These are phyloP conservation scores for Blastobotrys attinorum DNA, from an alignment of 805 yeast genomes.

Conservation along the genomic window DNA sequence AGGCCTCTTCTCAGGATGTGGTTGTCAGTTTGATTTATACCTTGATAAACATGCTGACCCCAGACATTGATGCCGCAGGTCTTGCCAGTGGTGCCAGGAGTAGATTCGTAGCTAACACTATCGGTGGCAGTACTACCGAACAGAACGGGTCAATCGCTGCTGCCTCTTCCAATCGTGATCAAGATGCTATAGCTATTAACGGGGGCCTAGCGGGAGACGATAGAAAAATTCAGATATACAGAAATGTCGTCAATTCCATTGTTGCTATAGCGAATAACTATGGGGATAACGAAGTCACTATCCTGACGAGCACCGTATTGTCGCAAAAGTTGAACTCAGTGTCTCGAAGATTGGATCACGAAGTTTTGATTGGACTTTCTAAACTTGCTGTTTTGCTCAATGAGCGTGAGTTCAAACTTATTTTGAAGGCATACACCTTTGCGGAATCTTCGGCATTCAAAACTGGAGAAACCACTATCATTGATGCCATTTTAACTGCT, in stretches of 20 bases:
- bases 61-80: conserved; percentile 25
- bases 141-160: neutral
- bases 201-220: neutral
- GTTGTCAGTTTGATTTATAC: conserved; percentile 80
- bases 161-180: neutral
- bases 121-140: neutral
- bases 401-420: conserved; percentile 57
- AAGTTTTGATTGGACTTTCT: conserved; percentile 56
- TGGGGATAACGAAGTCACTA: conserved; percentile 63
- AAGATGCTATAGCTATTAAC: conserved; percentile 1
- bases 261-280: conserved; percentile 58
- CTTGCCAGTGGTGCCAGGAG: neutral
- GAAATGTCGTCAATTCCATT: conserved; percentile 62
- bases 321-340: conserved; percentile 59
- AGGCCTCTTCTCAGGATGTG: conserved; percentile 67
- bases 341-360: conserved; percentile 41
- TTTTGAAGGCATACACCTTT: conserved; percentile 50
- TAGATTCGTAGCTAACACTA: neutral
- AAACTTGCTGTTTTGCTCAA: conserved; percentile 54
- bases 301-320: conserved; percentile 71
- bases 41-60: conserved; percentile 62
- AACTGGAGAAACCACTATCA: conserved; percentile 35
- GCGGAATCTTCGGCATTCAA: conserved; percentile 40
- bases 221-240: conserved; percentile 32
- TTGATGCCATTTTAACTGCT: conserved; percentile 9